Base-by-base conservation (phyloP, 1,284 basidiomycete species). In the Fomes fomentarius region DNA sequence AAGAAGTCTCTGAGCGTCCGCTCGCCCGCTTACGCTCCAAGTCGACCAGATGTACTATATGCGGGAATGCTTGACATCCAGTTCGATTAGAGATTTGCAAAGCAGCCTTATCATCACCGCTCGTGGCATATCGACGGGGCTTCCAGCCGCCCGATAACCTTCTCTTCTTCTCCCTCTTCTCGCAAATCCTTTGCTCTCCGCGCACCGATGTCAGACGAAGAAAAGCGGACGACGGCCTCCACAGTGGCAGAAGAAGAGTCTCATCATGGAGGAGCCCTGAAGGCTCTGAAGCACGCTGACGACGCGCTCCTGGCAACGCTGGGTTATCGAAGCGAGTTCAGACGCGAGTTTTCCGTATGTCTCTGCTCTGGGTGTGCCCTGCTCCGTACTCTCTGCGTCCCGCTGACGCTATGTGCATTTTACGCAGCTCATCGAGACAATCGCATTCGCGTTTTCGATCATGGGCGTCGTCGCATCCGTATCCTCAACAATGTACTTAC, bases 241-340 rank as follows among this genome's bases (percentile, higher is more conserved):
- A 1, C 21, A 12, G 28, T 12, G 28, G 12, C 7, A 12, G 28
- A 6, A 12, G 28, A 30, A 12, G 28, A 12, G 28, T 6, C 7
- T 6, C 12, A 6, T 6, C 7, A 30, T 6, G 28, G 6, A 30
- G 28, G 28, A 6, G 28, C 54, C 21, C 34, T 64, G 9, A 47
- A 61, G 24, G 65, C 68, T 9, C 40, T 74, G 17, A 70, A 67
- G 48, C 76, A 76, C 48, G 75, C 74, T n/a, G 85, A 87, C 60
- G 74, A 85, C 64, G 74, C 66, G 2, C 71, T 81, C 30, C 81
- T 90, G 31, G 87, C 87, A 11, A 71, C 79, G 53, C 77, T 90
- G 30, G 89, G 89, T 2, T 91, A 91, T 71, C 89, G 80, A 73
- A 78, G 81, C 64, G 87, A 89, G 68, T 91, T 91, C 69, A 84